A percentile compares a stretch with the other conserved stretches of the same genome.
These are phyloP conservation scores for Candida caryicola DNA, from an alignment of 805 yeast genomes.

Conservation along the genomic window DNA sequence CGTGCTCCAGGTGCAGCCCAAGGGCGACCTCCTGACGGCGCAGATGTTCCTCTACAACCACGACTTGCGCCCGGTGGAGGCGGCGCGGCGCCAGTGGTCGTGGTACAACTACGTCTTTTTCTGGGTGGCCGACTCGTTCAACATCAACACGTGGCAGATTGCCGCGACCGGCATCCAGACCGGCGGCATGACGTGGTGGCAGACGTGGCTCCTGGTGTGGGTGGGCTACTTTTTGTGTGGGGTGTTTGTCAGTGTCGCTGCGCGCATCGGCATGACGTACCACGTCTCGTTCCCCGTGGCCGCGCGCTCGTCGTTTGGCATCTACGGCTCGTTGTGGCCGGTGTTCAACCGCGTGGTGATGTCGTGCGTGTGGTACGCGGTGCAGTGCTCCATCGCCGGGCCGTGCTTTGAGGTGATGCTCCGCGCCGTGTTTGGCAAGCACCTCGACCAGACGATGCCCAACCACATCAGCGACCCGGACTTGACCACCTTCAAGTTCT, in stretches of 20 bases:
- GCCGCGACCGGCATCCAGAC: constrained; percentile 77
- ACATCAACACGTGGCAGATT: constrained; percentile 87
- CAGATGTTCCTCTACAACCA: constrained; percentile 69
- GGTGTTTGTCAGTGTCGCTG: constrained; percentile 63
- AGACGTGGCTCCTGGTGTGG: constrained; percentile 87
- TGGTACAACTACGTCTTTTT: constrained; percentile 79
- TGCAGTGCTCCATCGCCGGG: constrained; percentile 83
- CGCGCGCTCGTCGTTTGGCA: constrained; percentile 79
- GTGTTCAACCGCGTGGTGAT: constrained; percentile 82
- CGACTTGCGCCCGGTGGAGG: constrained; percentile 79
- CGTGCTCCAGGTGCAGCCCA: constrained; percentile 30
- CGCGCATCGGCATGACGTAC: constrained; percentile 76
- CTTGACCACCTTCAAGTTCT: constrained; percentile 68
- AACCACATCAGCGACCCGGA: constrained; percentile 58
- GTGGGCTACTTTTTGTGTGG: constrained; percentile 74
- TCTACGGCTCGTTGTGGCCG: constrained; percentile 86
- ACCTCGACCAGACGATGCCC: constrained; percentile 60
- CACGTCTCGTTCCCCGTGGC: constrained; percentile 85
- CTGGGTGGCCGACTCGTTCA: constrained; percentile 90
- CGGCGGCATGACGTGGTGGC: constrained; percentile 87
- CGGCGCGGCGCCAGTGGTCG: constrained; percentile 72
- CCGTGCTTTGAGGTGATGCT: constrained; percentile 77
- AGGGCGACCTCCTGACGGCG: constrained; percentile 45
- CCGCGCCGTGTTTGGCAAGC: constrained; percentile 63
- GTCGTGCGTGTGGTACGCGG: constrained; percentile 87